Evolutionary conservation across 148 eudicot genomes (phyloP), one percentile per base, ranked within the genome.

Genomic region (Vaccinium vitisidaea): DNA sequence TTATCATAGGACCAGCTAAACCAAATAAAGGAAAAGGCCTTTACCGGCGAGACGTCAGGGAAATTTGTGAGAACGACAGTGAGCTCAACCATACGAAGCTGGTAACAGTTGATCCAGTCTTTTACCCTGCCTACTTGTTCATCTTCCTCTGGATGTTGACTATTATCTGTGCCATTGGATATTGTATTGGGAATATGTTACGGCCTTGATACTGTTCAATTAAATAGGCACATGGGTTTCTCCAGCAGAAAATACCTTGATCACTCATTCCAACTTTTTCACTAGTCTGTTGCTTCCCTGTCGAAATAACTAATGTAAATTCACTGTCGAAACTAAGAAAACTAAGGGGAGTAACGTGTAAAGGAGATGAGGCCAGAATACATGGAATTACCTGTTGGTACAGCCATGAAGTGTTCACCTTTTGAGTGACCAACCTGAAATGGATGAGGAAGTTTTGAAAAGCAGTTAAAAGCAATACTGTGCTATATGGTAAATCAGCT

Each of bases 141-240:
- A 91, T 97, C 98, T 90, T 95, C 99, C 49, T 52, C 90, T 56
- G 92, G 90, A 90, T 97, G 96, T 84, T 95, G 98, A 85, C 98
- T 97, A 85, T 89, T 93, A 85, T 95, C 98, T 97, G 92, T 75
- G 77, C 36, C 54, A 59, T 80, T 71, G 23, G 54, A 77, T 43
- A 54, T 75, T 23, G 25, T 19, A 32, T 19, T 77, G 46, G 54
- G 61, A 71, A 32, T 56, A 63, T 61, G 58, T 69, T n/a, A 67
- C 3, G 39, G 58, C 59, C 19, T 16, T 74, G 75, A 16, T 27
- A 70, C 23, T 79, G 7, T 36, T 49, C 82, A 59, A 53, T 59
- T 75, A 23, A 27, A 84, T 55, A 39, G 85, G 74, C 25, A 32
- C 12, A 13, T 21, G 75, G 25, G 76, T 13, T n/a, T 50, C 56